Conservation (phyloP, 345 rosid genomes). For the Geranium rotundifolium region DNA sequence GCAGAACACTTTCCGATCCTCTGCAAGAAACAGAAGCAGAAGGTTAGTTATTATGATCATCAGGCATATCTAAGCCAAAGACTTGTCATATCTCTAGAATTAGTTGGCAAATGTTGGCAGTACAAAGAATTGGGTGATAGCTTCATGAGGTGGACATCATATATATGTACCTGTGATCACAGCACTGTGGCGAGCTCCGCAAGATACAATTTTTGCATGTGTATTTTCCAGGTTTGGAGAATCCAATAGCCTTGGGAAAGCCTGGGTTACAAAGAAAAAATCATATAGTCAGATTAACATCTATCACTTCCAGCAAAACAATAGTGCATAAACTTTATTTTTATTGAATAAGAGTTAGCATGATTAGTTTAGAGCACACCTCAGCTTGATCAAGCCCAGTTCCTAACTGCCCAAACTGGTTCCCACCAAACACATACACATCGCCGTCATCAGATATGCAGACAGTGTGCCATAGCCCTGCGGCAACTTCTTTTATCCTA, state of each 20-base stretch:
- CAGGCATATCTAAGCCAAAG: too few relatives aligned
- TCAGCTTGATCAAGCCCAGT: conserved; percentile 95
- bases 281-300: conserved; percentile 5
- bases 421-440: conserved; percentile 90
- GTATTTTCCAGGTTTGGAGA: conserved; percentile 66
- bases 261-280: conserved; percentile 40
- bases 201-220: conserved; percentile 51
- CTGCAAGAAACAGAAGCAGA: conserved; percentile 34
- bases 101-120: too few relatives aligned
- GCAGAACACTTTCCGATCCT: conserved; percentile 60
- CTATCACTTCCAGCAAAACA: background rate
- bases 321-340: background rate
- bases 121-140: too few relatives aligned
- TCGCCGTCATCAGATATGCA: conserved; percentile 85
- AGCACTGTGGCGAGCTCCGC: conserved; percentile 96
- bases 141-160: background rate
- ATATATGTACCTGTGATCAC: conserved; percentile 51
- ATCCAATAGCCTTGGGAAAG: conserved; percentile 75
- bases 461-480: conserved; percentile 93
- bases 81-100: too few relatives aligned
- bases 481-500: conserved; percentile 59
- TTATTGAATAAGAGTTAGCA: background rate
- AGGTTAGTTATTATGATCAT: background rate
- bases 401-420: conserved; percentile 97
- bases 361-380: conserved; percentile 28